Evolutionary conservation across 2,329 filamentous ascomycete species (phyloP).

Genomic region (Fusarium sambucinum): DNA sequence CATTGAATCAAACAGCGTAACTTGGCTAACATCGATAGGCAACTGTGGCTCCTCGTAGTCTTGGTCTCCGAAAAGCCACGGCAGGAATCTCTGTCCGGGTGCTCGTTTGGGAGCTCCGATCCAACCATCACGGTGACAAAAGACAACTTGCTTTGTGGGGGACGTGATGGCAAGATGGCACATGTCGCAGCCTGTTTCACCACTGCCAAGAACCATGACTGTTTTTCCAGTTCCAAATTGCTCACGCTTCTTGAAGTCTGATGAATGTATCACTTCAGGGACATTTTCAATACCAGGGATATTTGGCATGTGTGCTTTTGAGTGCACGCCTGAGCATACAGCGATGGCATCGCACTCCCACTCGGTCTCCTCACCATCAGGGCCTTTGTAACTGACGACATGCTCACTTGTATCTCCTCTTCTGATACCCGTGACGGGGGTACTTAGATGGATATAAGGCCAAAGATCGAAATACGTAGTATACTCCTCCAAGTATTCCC

Average conservation of each 20-base stretch:
- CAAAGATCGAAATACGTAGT: constrained; percentile 1
- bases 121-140: constrained; percentile 14
- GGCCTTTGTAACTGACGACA: neutral
- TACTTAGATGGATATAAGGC: neutral
- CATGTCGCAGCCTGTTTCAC: constrained; percentile 3
- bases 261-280: constrained; percentile 1
- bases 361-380: neutral
- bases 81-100: neutral
- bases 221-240: neutral
- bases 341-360: constrained; percentile 13
- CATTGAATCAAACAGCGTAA: constrained; percentile 28
- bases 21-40: constrained; percentile 14
- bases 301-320: constrained; percentile 1
- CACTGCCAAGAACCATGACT: constrained; percentile 5
- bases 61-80: neutral
- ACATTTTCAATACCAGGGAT: constrained; percentile 2
- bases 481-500: constrained; percentile 3
- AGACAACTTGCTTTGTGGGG: constrained; percentile 1
- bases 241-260: neutral
- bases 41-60: neutral
- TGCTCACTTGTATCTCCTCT: neutral
- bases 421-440: neutral
- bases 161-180: constrained; percentile 14
- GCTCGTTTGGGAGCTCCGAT: neutral
- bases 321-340: constrained; percentile 2